Percentiles rank a stretch among this genome's conserved stretches.
Evolutionary conservation across 2,329 filamentous ascomycete genomes (phyloP).

Genomic region (Trichoderma sp.): DNA sequence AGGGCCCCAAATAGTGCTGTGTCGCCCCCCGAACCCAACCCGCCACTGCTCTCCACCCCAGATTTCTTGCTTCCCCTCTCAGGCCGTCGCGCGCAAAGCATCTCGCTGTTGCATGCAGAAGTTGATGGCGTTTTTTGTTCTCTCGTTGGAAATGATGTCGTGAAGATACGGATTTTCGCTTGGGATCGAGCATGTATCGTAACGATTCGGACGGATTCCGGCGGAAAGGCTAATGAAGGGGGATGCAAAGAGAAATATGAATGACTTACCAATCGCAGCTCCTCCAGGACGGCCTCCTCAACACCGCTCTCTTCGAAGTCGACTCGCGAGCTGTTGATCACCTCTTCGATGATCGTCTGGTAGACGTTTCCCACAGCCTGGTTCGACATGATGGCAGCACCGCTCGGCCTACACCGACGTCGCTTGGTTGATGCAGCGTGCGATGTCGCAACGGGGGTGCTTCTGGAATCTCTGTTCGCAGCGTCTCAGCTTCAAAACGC

Average conservation of each 20-base stretch:
- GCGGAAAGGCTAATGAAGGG: background rate
- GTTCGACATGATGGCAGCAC: conserved; percentile 55
- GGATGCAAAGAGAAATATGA: background rate
- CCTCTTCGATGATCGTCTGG: conserved; percentile 74
- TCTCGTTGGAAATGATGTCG: background rate
- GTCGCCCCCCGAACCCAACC: conserved; percentile 42
- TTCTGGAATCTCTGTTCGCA: background rate
- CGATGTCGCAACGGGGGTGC: background rate
- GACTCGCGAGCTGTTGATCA: conserved; percentile 87
- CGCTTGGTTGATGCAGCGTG: conserved; percentile 11
- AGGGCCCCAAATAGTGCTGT: conserved; percentile 57
- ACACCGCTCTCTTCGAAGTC: conserved; percentile 98
- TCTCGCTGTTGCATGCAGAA: conserved; percentile 1
- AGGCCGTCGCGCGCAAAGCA: conserved; percentile 26
- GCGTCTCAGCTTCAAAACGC: background rate
- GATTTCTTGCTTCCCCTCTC: conserved; percentile 38
- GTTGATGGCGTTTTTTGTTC: background rate
- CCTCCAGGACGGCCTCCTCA: conserved; percentile 80
- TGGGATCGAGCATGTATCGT: background rate
- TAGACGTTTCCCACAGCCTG: conserved; percentile 74
- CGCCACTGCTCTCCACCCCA: conserved; percentile 28
- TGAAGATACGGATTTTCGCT: background rate
- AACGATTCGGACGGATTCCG: background rate
- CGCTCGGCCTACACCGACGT: conserved; percentile 20
- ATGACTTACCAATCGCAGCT: conserved; percentile 77